Conservation (phyloP, 495 filamentous ascomycete genomes). For the Talaromyces stipitatus region DNA sequence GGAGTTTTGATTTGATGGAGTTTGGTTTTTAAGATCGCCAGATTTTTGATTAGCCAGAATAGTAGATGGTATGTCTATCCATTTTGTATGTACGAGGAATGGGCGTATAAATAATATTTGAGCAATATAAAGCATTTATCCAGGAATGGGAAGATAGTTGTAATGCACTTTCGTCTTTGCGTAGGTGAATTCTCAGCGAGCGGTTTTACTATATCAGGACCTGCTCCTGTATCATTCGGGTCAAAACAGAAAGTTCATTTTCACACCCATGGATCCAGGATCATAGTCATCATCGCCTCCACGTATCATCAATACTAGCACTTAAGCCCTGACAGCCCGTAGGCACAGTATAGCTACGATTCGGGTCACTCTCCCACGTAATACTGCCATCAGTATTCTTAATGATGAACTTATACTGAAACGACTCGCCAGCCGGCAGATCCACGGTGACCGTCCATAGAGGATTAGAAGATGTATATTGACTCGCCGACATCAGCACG, state of each 20-base stretch:
- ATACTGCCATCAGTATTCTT: constrained; percentile 42
- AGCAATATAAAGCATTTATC: neutral
- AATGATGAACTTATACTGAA: constrained; percentile 63
- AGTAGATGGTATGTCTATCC: neutral
- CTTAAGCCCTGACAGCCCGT: constrained; percentile 25
- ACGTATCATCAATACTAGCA: constrained; percentile 18
- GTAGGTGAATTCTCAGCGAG: no score
- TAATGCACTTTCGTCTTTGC: neutral
- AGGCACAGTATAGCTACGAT: constrained; percentile 46
- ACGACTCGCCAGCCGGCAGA: constrained; percentile 37
- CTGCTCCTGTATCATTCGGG: no score
- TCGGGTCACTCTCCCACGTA: constrained; percentile 54
- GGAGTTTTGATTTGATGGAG: neutral
- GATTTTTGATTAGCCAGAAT: neutral
- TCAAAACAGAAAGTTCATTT: neutral
- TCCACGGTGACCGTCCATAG: constrained; percentile 44
- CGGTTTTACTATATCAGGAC: no score
- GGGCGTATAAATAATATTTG: neutral
- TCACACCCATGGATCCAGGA: neutral
- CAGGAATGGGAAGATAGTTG: neutral
- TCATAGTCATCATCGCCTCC: constrained; percentile 8
- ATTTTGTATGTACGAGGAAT: neutral
- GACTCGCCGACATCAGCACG: constrained; percentile 37
- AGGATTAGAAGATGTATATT: constrained; percentile 45
- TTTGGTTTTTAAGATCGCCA: neutral